Evolutionary conservation across 208 protist genomes (phyloP), one percentile per base, ranked within the genome.

Genomic region (Trypanosoma scelopori): DNA sequence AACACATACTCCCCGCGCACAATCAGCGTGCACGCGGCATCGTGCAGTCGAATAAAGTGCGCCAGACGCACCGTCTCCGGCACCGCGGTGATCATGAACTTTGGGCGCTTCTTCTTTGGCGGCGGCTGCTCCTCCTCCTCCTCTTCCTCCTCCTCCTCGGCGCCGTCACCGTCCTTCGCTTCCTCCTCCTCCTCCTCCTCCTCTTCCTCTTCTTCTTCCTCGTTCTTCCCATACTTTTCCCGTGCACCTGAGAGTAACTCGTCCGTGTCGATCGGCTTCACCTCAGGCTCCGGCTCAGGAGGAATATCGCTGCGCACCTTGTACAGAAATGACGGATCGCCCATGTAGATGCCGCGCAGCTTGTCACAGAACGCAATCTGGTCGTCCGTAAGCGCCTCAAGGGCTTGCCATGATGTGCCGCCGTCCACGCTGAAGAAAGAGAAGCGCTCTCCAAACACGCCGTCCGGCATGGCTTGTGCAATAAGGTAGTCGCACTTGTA

Each of bases 31-130:
- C 92, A 97, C 41, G 71, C 78, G 11, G 39, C 55, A 66, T 97
- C 86, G 65, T 95, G 89, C 27, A 86, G 46, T 50, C 69, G 64
- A 49, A 97, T 82, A 63, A 97, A 97, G 71, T 95, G 83, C n/a
- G 85, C 74, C 39, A 97, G 69, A 1, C 92, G 88, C 28, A 87
- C 73, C 6, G 71, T 67, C 55, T 97, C 92, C 0, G 77, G 80
- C 12, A 94, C 76, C 27, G 81, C 80, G 37, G 95, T 53, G 51
- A 97, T 88, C 63, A 87, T 76, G 51, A 91, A 90, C 78, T 93
- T 95, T 28, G 84, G 74, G 59, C 76, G 72, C 47, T 81, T 80
- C 60, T 83, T 81, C 35, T 63, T 68, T 32, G 47, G 76, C 30
- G 57, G 27, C 62, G 61, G 46, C 65, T 60, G 63, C 62, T 71